Evolutionary conservation across 352 stramenopile species (phyloP), one percentile per base, ranked within the genome.

Genomic region (Phytopythium ostracodes): DNA sequence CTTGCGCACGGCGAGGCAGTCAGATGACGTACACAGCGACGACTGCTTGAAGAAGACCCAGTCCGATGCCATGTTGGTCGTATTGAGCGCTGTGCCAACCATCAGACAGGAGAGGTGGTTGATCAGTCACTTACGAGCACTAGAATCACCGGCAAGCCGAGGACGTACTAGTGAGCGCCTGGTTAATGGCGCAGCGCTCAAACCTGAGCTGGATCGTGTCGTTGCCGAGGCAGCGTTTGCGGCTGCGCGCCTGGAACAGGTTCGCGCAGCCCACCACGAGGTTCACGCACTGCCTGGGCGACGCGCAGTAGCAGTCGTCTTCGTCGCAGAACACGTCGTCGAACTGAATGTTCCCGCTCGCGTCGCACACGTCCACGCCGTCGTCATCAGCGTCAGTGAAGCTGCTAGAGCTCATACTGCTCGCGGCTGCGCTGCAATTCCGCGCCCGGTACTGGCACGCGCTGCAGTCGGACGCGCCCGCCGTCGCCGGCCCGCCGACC

Each of bases 321-420:
- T 75, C 64, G 47, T 85, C 76, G 43, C 86, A 95, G 59, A 95
- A 91, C 14, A 94, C 79, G 58, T 95, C 86, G 63, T 93, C 86
- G 33, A 92, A 68, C 64, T 92, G 82, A 52, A 95, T 89, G 14
- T 67, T 62, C 35, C 81, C 79, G 15, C 61, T 53, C 0, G 63
- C 65, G 50, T 91, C 67, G 59, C 86, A 95, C 55, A 95, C 86
- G 29, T 75, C 35, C 7, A 83, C 25, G 25, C 56, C 24, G 55
- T 55, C 44, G 35, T 72, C 59, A 20, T 55, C 43, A 31, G 60
- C 22, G 31, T 36, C 46, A 17, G 29, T 20, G 44, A 14, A n/a
- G 38, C 38, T 62, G 53, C 35, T 60, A 44, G 18, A 25, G 46
- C 62, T 71, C 40, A 54, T 20, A 12, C 29, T 49, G 47, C 46